Conservation (phyloP, 83 land plant genomes). For the Larix sibirica region DNA sequence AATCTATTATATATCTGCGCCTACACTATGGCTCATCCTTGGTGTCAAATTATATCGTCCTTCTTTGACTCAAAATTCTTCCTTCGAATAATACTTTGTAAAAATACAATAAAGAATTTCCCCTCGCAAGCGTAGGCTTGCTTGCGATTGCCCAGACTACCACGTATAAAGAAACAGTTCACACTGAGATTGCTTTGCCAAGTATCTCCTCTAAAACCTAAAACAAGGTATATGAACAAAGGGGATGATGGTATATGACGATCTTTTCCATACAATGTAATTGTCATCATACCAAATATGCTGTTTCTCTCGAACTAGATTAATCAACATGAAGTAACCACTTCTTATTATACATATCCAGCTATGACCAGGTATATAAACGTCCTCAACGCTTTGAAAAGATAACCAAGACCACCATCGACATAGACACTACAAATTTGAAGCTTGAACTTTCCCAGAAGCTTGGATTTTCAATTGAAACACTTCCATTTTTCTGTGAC, state of each 20-base stretch:
- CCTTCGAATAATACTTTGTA: neutral
- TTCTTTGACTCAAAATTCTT: neutral
- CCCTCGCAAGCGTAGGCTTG: neutral
- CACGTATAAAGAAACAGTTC: neutral
- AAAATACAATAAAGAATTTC: neutral
- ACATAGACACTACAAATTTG: constrained; percentile 67
- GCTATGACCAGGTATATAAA: neutral
- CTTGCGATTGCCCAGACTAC: neutral
- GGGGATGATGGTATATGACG: neutral
- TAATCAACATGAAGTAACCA: neutral
- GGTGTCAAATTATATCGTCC: neutral
- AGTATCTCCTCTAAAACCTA: neutral
- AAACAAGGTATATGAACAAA: neutral
- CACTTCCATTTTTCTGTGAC: constrained; percentile 15
- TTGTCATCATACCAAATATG: neutral
- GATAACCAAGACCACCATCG: constrained; percentile 56
- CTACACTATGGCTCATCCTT: neutral
- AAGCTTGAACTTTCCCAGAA: constrained; percentile 71
- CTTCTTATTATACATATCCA: neutral
- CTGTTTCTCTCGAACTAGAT: neutral
- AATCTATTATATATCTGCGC: neutral
- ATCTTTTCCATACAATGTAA: neutral
- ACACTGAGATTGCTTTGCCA: neutral
- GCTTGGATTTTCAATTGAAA: constrained; percentile 31
- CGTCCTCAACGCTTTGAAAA: constrained; percentile 53